Conservation (phyloP, 2,329 filamentous ascomycete species). For the Verticillium alfalfae region DNA sequence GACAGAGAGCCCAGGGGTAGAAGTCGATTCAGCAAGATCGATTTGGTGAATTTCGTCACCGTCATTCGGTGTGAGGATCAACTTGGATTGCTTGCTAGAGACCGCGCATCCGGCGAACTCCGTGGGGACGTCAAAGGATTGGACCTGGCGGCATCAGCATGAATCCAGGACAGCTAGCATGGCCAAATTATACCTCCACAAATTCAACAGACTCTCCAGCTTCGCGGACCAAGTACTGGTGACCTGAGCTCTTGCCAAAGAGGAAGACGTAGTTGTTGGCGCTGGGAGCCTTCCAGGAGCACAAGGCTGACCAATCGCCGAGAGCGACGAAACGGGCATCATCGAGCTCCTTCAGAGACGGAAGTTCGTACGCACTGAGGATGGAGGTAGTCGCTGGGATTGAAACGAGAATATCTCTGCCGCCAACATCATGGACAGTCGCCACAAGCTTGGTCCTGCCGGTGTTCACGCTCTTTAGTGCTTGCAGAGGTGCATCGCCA, state of each 20-base stretch:
- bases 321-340: conserved; percentile 25
- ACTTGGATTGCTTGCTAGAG: conserved; percentile 23
- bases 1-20: conserved; percentile 24
- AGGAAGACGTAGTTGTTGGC: conserved; percentile 37
- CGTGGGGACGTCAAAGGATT: conserved; percentile 33
- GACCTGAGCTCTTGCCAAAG: conserved; percentile 34
- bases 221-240: conserved; percentile 30
- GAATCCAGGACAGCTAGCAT: too few relatives aligned
- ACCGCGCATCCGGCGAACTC: conserved; percentile 37
- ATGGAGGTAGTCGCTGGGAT: conserved; percentile 36
- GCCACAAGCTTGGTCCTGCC: conserved; percentile 40
- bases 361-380: conserved; percentile 31
- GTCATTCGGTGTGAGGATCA: conserved; percentile 35
- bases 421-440: conserved; percentile 27
- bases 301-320: conserved; percentile 42
- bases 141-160: conserved; percentile 20
- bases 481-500: conserved; percentile 20
- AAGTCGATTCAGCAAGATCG: conserved; percentile 29
- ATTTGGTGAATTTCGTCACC: conserved; percentile 30
- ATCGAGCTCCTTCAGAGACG: conserved; percentile 21
- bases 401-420: conserved; percentile 30
- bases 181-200: conserved; percentile 22
- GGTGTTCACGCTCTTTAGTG: conserved; percentile 24
- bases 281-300: conserved; percentile 34
- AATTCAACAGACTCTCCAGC: conserved; percentile 22